Evolutionary conservation across 257 asterid species (phyloP), one percentile per base, ranked within the genome.

Genomic region (Rubia yunnanensis): DNA sequence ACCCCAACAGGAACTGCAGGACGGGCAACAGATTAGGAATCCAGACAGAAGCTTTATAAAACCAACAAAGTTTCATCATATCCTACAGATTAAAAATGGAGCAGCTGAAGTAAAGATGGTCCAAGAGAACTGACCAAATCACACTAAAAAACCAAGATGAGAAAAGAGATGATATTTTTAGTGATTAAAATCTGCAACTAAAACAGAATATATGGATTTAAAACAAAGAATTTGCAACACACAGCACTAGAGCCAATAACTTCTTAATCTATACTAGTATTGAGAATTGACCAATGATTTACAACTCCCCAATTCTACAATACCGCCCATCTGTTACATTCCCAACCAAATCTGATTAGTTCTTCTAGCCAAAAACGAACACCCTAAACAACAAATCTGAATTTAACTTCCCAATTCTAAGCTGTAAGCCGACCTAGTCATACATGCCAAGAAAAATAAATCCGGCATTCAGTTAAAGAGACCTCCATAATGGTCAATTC

Each of bases 1-100:
- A 89, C 91, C 73, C 87, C 92, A 57, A 89, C 73, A 57, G 97
- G 99, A 76, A 92, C 99, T 89, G 96, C 85, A 82, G 77, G 39
- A 61, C 60, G 7, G 67, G 30, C 66, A 48, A 63, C 67, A 23
- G 64, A 67, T 79, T 68, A 76, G 78, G 44, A 64, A 69, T 48
- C 61, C 36, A 26, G 50, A 60, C 14, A 44, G 32, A 62, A 23
- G 14, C 34, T 36, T 41, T 14, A 53, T 52, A 8, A 56, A 41
- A 44, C 11, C 34, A 56, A 55, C 58, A 32, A n/a, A 57, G 32
- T 18, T 31, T 20, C 55, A 31, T 71, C 69, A 63, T 55, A 63
- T 9, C 32, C 20, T 22, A 60, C 18, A 46, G 11, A 60, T 7
- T 27, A 6, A 49, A 27, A 59, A 17, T n/a, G 1, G 11, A 44